Conservation (phyloP, 805 yeast genomes). For the Yarrowia keelungensis region DNA sequence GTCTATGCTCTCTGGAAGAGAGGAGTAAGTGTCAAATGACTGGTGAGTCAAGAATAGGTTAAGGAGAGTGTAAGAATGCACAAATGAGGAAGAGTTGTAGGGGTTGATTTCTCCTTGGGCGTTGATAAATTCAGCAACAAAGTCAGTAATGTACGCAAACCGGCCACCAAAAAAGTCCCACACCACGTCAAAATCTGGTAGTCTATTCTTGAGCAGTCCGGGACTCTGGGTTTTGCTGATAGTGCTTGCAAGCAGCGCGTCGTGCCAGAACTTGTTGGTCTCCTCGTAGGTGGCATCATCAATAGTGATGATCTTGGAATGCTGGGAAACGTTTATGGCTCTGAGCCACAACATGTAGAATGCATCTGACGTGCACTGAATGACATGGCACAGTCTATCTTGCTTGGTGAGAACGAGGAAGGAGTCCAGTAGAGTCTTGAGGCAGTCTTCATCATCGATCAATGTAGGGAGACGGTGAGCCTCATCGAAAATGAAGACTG, state of each 20-base stretch:
- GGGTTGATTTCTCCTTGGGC: slow-evolving; percentile 41
- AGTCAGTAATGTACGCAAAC: slow-evolving; percentile 41
- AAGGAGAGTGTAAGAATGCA: slow-evolving; percentile 34
- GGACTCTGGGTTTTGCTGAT: slow-evolving; percentile 41
- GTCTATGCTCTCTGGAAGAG: slow-evolving; percentile 34
- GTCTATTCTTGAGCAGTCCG: slow-evolving; percentile 40
- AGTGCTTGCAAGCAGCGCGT: slow-evolving; percentile 40
- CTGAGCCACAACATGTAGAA: slow-evolving; percentile 41
- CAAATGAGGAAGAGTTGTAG: slow-evolving; percentile 32
- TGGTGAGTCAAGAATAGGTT: slow-evolving; percentile 38
- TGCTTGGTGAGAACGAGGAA: slow-evolving; percentile 43
- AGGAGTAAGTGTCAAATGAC: slow-evolving; percentile 35
- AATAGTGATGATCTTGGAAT: slow-evolving; percentile 41
- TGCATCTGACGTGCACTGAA: slow-evolving; percentile 44
- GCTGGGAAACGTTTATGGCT: slow-evolving; percentile 40
- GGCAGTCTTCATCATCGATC: slow-evolving; percentile 32
- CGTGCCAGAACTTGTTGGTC: slow-evolving; percentile 39
- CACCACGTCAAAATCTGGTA: slow-evolving; percentile 41
- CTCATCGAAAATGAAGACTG: slow-evolving; percentile 43
- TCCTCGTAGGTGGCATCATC: slow-evolving; percentile 42
- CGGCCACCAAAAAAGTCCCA: slow-evolving; percentile 44
- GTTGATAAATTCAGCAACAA: slow-evolving; percentile 42
- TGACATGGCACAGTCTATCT: slow-evolving; percentile 43
- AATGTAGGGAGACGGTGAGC: slow-evolving; percentile 42
- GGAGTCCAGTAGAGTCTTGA: slow-evolving; percentile 42